A percentile compares a stretch with the other conserved stretches of the same genome.
phyloP scores from a whole-genome alignment of 2,329 filamentous ascomycete species.

The Hymenoscyphus occultus region DNA sequence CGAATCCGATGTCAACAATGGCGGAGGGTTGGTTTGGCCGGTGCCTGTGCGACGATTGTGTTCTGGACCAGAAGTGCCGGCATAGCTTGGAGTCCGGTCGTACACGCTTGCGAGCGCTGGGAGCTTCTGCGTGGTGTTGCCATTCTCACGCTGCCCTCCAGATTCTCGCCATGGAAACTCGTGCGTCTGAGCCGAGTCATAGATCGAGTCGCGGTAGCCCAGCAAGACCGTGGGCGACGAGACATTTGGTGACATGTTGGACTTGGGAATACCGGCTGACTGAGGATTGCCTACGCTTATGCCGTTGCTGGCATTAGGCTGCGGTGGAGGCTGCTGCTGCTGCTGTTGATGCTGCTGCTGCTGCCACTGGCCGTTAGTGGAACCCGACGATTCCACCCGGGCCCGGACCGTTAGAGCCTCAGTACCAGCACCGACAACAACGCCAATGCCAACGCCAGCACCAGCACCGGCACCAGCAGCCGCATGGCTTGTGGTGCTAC shows the following conservation, averaged over 20 bases:
- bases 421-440: background rate
- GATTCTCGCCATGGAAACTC: conserved; percentile 32
- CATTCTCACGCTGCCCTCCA: conserved; percentile 23
- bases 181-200: conserved; percentile 22
- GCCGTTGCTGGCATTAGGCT: conserved; percentile 9
- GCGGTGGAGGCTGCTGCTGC: background rate
- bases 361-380: conserved; percentile 27
- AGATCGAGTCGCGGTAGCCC: conserved; percentile 36
- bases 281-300: conserved; percentile 11
- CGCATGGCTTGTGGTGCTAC: conserved; percentile 27
- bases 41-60: conserved; percentile 29
- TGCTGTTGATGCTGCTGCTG: conserved; percentile 10
- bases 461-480: conserved; percentile 19
- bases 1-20: conserved; percentile 32
- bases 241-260: conserved; percentile 22
- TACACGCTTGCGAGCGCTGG: conserved; percentile 20
- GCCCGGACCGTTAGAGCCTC: conserved; percentile 22
- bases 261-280: conserved; percentile 18
- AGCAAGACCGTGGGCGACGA: conserved; percentile 29
- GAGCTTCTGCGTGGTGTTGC: conserved; percentile 18
- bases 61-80: conserved; percentile 17
- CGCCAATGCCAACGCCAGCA: background rate
- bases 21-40: conserved; percentile 27
- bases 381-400: conserved; percentile 27
- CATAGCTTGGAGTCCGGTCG: conserved; percentile 24